Conservation (phyloP, 805 yeast genomes). For the Cyberlindnera mississippiensis region DNA sequence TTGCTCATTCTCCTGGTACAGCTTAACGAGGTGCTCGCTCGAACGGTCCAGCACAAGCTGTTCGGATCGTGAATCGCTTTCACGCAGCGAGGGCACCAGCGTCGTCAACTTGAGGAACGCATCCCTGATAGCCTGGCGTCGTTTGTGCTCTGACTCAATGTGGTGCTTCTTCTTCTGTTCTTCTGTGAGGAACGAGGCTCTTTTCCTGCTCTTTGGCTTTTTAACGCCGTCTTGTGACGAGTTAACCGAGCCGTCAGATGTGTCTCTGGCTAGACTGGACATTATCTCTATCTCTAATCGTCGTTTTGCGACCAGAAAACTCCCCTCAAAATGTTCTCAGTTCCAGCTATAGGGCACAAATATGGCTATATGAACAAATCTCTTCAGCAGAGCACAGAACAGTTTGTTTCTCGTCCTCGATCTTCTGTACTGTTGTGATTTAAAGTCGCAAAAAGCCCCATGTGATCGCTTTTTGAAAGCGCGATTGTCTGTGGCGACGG, state of each 20-base stretch:
- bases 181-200: slow-evolving; percentile 26
- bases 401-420: no score
- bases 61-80: slow-evolving; percentile 78
- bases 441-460: no score
- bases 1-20: slow-evolving; percentile 46
- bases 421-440: no score
- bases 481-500: no score
- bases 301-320: no score
- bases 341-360: no score
- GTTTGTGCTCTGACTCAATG: slow-evolving; percentile 79
- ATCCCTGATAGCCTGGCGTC: slow-evolving; percentile 79
- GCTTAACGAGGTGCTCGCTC: slow-evolving; percentile 48
- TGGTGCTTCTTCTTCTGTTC: slow-evolving; percentile 59
- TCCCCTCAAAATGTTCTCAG: no score
- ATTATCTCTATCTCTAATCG: background rate
- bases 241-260: no score
- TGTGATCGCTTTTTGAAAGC: no score
- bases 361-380: no score
- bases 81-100: slow-evolving; percentile 67
- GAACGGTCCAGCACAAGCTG: slow-evolving; percentile 66
- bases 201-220: slow-evolving; percentile 15
- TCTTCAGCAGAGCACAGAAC: no score
- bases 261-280: no score
- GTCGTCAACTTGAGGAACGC: slow-evolving; percentile 75
- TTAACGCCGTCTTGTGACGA: slow-evolving; percentile 1